A percentile compares a stretch with the other conserved stretches of the same genome.
These are phyloP conservation scores for Beauveria medogensis DNA, from an alignment of 2,329 filamentous ascomycete species.

Conservation along the genomic window DNA sequence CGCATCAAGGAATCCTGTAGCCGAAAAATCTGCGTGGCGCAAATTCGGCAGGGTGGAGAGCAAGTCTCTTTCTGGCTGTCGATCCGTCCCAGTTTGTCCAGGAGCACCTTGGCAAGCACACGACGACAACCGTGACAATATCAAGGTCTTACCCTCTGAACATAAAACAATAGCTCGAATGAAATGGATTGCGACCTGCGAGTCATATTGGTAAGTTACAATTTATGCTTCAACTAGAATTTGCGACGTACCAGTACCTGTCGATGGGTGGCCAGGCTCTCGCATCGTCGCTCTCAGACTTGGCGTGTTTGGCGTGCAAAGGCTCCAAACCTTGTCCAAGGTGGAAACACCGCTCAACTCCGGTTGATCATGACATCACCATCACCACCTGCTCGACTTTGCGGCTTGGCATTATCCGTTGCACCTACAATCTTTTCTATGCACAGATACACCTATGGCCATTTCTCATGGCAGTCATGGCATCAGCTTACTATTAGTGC, in stretches of 20 bases:
- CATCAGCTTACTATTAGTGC: no score
- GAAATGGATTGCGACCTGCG: not conserved
- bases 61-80: not conserved
- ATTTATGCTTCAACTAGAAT: not conserved
- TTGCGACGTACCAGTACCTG: not conserved
- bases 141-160: not conserved
- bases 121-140: not conserved
- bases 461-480: no score
- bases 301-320: constrained; percentile 1
- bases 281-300: not conserved
- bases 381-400: not conserved
- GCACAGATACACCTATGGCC: no score
- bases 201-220: not conserved
- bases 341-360: not conserved
- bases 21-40: not conserved
- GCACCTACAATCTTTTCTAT: no score
- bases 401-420: not conserved
- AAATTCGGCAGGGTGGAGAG: constrained; percentile 2
- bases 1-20: not conserved
- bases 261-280: not conserved
- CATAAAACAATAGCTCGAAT: not conserved
- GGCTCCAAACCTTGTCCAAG: constrained; percentile 3
- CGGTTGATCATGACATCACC: constrained; percentile 10
- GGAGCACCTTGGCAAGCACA: not conserved
- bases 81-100: not conserved